Evolutionary conservation across 805 yeast species (phyloP), one percentile per base, ranked within the genome.

Genomic region (Jamesozyma jinghongensis): DNA sequence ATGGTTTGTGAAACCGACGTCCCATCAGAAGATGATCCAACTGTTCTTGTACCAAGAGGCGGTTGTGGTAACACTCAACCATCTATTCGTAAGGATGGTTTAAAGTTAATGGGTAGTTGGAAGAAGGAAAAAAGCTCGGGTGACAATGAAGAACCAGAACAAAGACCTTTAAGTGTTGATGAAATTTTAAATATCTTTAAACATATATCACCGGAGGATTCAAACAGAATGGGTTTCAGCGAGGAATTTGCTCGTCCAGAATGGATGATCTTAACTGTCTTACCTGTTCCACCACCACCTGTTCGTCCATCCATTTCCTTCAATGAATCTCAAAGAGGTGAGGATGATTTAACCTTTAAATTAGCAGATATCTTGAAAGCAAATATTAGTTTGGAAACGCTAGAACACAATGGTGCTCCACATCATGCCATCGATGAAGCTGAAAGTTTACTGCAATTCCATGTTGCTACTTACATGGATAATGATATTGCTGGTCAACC

Each of bases 401-500:
- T 94, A 49, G 97, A 92, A 63, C 87, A 87, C 76, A 97, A 94
- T 62, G 99, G 99, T 50, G 94, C 97, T 3, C 98, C 99, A 13
- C 97, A 90, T 56, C 99, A 92, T 62, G 97, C 94, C 34, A 83
- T 92, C 53, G 85, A 85, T 59, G 99, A 92, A 66, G 90, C 92
- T 59, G 98, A 92, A 63, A 83, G 95, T 34, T 75, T 92, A 52
- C 70, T 92, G 45, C 99, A 92, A 62, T 92, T 87, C 64, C 99
- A 92, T 57, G 97, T 92, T 39, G 99, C 99, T 6, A 92, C 99
- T 0, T 92, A 92, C 62, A 92, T 92, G 99, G 98, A 92, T 68
- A 92, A 92, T 63, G 97, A 92, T 68, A 92, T 92, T 65, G 98
- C 98, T 12, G 98, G 99, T 48, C 98, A 92, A 68, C 99, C 98